phyloP scores from a whole-genome alignment of 2,329 filamentous ascomycete genomes.

The Trichophyton simii region DNA sequence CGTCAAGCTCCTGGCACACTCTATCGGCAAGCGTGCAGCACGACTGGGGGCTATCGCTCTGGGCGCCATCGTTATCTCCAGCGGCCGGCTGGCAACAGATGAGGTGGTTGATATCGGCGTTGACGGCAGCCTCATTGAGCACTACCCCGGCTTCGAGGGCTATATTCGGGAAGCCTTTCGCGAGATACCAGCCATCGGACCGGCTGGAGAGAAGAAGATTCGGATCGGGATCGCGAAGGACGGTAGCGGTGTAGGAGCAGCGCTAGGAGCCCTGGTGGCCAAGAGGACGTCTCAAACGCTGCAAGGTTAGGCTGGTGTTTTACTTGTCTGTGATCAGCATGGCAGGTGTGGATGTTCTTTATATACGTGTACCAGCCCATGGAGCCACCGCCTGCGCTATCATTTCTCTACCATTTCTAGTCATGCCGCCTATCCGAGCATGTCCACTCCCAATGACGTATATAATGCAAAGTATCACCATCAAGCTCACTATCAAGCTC shows the following conservation, averaged over 20 bases:
- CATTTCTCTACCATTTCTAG: too few species aligned
- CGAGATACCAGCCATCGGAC: conserved; percentile 64
- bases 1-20: conserved; percentile 69
- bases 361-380: too few species aligned
- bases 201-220: conserved; percentile 68
- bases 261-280: conserved; percentile 83
- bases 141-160: conserved; percentile 84
- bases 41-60: conserved; percentile 79
- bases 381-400: too few species aligned
- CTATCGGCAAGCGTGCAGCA: conserved; percentile 78
- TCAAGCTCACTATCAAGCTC: too few species aligned
- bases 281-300: conserved; percentile 36
- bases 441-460: too few species aligned
- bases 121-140: conserved; percentile 86
- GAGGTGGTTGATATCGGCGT: conserved; percentile 83
- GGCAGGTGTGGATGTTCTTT: not conserved
- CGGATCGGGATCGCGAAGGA: conserved; percentile 95
- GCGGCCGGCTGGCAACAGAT: conserved; percentile 54
- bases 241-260: conserved; percentile 87
- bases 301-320: not conserved
- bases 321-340: not conserved
- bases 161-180: conserved; percentile 74
- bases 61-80: conserved; percentile 69
- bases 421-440: too few species aligned
- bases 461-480: too few species aligned